phyloP scores from a whole-genome alignment of 2,329 filamentous ascomycete genomes.

The Paecilomyces dactylethromorphus region DNA sequence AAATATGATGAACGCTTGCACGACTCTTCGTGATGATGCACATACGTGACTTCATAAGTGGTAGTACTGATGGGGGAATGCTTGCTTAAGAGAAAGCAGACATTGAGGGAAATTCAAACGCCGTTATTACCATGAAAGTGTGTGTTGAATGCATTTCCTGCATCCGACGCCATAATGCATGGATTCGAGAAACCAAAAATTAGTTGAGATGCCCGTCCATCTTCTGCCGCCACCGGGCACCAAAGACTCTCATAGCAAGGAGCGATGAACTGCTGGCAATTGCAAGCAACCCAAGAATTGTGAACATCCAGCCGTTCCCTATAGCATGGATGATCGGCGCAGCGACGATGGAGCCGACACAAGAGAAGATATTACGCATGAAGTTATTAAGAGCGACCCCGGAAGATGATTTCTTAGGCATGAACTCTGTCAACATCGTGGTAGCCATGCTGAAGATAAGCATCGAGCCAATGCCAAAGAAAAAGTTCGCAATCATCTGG shows the following conservation, averaged over 20 bases:
- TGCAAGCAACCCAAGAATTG: slow-evolving; percentile 50
- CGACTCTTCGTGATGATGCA: background rate
- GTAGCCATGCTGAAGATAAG: slow-evolving; percentile 67
- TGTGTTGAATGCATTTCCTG: slow-evolving; percentile 13
- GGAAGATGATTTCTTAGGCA: slow-evolving; percentile 62
- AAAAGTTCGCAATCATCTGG: slow-evolving; percentile 58
- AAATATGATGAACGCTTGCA: background rate
- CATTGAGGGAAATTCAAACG: background rate
- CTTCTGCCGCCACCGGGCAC: slow-evolving; percentile 54
- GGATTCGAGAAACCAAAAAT: slow-evolving; percentile 5
- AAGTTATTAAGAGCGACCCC: slow-evolving; percentile 80
- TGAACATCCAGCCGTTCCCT: slow-evolving; percentile 72
- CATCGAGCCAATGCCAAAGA: slow-evolving; percentile 74
- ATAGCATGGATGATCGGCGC: slow-evolving; percentile 65
- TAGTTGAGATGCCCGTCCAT: slow-evolving; percentile 47
- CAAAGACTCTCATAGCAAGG: slow-evolving; percentile 55
- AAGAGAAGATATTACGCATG: slow-evolving; percentile 69
- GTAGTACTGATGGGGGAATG: background rate
- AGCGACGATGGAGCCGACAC: slow-evolving; percentile 62
- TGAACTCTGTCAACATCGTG: slow-evolving; percentile 81
- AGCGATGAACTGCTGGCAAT: slow-evolving; percentile 55
- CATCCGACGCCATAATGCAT: slow-evolving; percentile 13
- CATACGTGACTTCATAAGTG: background rate
- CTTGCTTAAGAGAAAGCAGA: background rate
- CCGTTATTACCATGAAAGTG: background rate